phyloP scores from a whole-genome alignment of 2,329 filamentous ascomycete genomes.

The Emmonsia crescens region DNA sequence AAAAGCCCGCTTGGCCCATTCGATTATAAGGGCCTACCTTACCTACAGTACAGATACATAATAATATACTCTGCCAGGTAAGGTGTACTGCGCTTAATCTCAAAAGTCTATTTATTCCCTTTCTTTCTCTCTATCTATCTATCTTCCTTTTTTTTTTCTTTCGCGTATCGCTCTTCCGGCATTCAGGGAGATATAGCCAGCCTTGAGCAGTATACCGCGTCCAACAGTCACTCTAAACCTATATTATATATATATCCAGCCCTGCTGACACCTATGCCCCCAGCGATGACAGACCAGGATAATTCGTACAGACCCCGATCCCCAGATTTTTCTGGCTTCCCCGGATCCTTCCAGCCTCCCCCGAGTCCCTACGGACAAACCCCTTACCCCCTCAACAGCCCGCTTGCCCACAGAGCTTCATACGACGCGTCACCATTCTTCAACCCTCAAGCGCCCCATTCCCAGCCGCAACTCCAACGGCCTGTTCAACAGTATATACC shows the following conservation, averaged over 20 bases:
- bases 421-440: conserved; percentile 40
- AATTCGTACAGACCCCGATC: conserved; percentile 38
- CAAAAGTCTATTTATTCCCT: background rate
- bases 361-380: conserved; percentile 16
- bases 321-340: conserved; percentile 42
- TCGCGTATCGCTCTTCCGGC: background rate
- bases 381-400: conserved; percentile 24
- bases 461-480: conserved; percentile 16
- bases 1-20: no score
- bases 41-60: background rate
- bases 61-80: background rate
- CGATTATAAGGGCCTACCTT: no score
- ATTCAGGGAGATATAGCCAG: background rate
- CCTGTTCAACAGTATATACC: conserved; percentile 28
- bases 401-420: conserved; percentile 29
- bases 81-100: background rate
- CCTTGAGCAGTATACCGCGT: background rate
- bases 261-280: conserved; percentile 59
- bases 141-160: background rate
- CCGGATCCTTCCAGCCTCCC: conserved; percentile 21
- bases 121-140: background rate
- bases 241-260: background rate
- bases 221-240: background rate
- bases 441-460: conserved; percentile 23
- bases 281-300: conserved; percentile 36